A percentile compares a stretch with the other conserved stretches of the same genome.
Evolutionary conservation across 768 basidiomycete genomes (phyloP).

Genomic region (Suillus spraguei): DNA sequence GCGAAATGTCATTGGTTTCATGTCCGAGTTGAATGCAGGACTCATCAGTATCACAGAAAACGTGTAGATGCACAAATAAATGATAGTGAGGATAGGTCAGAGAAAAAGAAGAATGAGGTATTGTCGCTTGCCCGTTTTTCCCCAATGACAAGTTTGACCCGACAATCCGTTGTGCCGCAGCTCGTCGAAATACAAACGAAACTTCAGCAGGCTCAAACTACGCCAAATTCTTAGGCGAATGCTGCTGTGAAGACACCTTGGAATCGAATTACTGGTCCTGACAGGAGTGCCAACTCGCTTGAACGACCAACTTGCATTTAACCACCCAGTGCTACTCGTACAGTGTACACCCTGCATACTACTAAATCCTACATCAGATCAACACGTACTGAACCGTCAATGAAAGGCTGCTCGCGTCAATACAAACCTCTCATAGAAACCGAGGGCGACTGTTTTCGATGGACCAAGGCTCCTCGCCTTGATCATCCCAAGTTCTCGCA

Average conservation of each 20-base stretch:
- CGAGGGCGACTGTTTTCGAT: constrained; percentile 41
- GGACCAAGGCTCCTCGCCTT: constrained; percentile 47
- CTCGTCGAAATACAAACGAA: constrained; percentile 68
- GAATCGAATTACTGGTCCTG: background rate
- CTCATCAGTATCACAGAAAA: constrained; percentile 47
- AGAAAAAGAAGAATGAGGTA: constrained; percentile 85
- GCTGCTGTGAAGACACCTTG: too few species aligned
- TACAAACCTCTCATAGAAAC: constrained; percentile 47
- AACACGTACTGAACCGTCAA: background rate
- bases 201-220: constrained; percentile 44
- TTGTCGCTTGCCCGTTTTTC: constrained; percentile 4
- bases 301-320: background rate
- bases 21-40: constrained; percentile 13
- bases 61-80: constrained; percentile 83
- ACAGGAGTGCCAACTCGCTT: background rate
- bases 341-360: background rate
- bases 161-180: constrained; percentile 36
- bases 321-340: background rate
- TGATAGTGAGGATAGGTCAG: constrained; percentile 73
- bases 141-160: constrained; percentile 13
- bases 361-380: constrained; percentile 3
- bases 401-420: constrained; percentile 27
- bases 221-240: constrained; percentile 4
- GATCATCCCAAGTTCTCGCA: constrained; percentile 53
- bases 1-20: constrained; percentile 71